Evolutionary conservation across 177 flowering plant genomes (phyloP).

Genomic region (Tripterygium wilfordii): DNA sequence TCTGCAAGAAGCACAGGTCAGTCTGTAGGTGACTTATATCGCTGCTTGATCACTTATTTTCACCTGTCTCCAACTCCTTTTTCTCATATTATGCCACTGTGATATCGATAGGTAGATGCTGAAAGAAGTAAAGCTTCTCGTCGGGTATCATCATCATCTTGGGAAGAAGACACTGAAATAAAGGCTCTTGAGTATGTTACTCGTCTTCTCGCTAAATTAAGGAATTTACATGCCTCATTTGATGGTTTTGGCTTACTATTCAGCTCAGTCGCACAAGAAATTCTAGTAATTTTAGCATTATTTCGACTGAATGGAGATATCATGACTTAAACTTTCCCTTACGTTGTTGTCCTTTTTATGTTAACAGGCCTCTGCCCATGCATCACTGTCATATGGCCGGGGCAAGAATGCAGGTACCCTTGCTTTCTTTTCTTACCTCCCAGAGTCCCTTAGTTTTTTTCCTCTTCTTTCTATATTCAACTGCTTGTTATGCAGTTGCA

Average conservation of each 20-base stretch:
- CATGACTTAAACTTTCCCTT: too few relatives aligned
- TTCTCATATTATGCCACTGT: too few relatives aligned
- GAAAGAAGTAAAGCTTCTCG: slow-evolving; percentile 80
- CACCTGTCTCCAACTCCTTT: not conserved
- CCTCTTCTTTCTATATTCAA: slow-evolving; percentile 1
- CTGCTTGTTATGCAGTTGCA: slow-evolving; percentile 57
- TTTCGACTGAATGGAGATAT: too few relatives aligned
- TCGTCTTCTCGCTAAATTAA: not conserved
- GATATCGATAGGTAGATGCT: slow-evolving; percentile 76
- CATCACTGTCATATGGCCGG: slow-evolving; percentile 94
- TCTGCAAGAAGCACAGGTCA: slow-evolving; percentile 79
- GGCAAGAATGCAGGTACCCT: slow-evolving; percentile 79
- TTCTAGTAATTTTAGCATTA: too few relatives aligned
- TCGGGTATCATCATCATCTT: slow-evolving; percentile 66
- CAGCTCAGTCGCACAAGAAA: too few relatives aligned
- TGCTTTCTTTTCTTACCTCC: not conserved
- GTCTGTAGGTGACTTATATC: slow-evolving; percentile 2
- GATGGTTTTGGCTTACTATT: too few relatives aligned
- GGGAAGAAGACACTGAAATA: slow-evolving; percentile 94
- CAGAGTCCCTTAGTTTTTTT: not conserved
- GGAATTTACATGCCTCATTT: too few relatives aligned
- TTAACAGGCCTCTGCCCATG: slow-evolving; percentile 86
- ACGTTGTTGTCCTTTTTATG: too few relatives aligned
- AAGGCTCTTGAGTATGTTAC: slow-evolving; percentile 84
- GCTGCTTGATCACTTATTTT: slow-evolving; percentile 2